phyloP scores from a whole-genome alignment of 495 filamentous ascomycete genomes.

The Penicillium daleae region DNA sequence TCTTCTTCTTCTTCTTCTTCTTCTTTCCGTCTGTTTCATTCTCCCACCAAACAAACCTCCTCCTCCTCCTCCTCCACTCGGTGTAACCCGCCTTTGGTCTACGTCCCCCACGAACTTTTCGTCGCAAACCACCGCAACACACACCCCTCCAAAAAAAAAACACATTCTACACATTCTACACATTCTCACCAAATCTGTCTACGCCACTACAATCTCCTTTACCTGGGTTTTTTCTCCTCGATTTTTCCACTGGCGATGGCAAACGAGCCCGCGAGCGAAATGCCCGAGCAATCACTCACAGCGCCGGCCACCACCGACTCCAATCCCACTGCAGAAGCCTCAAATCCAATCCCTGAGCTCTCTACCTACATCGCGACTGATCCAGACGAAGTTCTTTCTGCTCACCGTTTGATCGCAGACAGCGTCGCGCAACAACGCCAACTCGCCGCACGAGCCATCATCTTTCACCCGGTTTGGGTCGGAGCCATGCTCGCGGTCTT shows the following conservation, averaged over 20 bases:
- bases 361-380: conserved; percentile 1
- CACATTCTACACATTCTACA: too few species aligned
- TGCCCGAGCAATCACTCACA: background rate
- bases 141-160: background rate
- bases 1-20: background rate
- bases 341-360: background rate
- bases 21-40: background rate
- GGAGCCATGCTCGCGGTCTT: background rate
- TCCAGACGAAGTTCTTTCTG: background rate
- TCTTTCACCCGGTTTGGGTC: conserved; percentile 3
- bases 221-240: background rate
- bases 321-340: background rate
- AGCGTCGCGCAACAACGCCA: conserved; percentile 5
- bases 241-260: background rate
- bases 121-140: background rate
- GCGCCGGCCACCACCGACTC: background rate
- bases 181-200: background rate
- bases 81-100: too few species aligned
- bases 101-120: too few species aligned
- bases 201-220: background rate
- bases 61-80: too few species aligned
- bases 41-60: background rate
- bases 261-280: background rate
- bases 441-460: conserved; percentile 1
- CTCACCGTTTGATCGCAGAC: background rate